Base-by-base conservation (phyloP, 345 rosid species). In the Carallia brachiata region DNA sequence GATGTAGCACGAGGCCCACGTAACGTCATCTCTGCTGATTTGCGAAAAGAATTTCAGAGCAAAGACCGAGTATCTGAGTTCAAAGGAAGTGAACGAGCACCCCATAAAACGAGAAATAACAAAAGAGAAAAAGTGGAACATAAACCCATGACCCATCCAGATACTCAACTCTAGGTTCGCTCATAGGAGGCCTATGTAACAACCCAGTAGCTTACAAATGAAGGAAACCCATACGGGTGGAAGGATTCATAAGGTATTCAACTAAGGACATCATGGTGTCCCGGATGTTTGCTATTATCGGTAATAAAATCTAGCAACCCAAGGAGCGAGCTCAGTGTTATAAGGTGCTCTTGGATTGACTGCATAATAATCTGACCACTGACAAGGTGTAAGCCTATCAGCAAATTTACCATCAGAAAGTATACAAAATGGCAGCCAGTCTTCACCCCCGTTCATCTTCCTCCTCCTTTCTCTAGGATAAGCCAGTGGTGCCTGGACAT, bases 401-500 rank as follows among this genome's bases (percentile, higher is more conserved):
- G 85, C 39, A 19, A 84, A 80, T n/a, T 76, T 50, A 5, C 82
- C 86, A 63, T 81, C 69, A 5, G 77, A 74, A 73, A 79, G 84
- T 18, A 86, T n/a, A 67, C 88, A 81, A 67, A 77, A 84, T 56
- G 93, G 93, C 12, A 88, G 73, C 90, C 86, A 80, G 48, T 72
- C 55, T 65, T 84, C 85, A 36, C 87, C 93, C 0, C 90, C 92
- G 36, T 88, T 88, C 90, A 86, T 84, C 67, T 86, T 78, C 69
- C 84, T 82, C 66, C 75, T 83, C 76, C 88, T 75, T 70, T 88
- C 92, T 71, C 85, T 74, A 28, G 90, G 93, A 71, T 84, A 88
- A 12, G 90, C 90, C 78, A 84, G 31, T n/a, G 93, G 90, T 61
- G 93, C 87, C 77, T 88, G 93, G 28, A 86, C 80, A 40, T 88